These are phyloP conservation scores for Rutstroemia sp. DNA, from an alignment of 2,329 filamentous ascomycete genomes.

Conservation along the genomic window DNA sequence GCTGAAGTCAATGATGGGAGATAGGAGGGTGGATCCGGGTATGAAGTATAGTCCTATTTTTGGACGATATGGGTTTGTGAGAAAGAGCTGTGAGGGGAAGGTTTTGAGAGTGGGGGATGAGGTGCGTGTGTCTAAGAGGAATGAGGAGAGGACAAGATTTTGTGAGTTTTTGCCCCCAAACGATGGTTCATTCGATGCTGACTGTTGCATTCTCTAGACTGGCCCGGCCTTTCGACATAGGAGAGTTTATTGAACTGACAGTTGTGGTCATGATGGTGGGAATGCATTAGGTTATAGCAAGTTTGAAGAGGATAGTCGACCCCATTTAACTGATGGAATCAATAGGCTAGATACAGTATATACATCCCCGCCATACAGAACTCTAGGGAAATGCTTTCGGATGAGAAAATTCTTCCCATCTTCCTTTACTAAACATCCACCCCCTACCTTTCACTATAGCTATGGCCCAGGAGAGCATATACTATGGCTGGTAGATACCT, in stretches of 20 bases:
- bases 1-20: conserved; percentile 62
- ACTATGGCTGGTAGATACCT: no score
- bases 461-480: no score
- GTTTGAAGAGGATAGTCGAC: not conserved
- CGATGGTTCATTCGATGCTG: not conserved
- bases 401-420: no score
- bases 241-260: not conserved
- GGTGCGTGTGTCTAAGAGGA: conserved; percentile 37
- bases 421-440: no score
- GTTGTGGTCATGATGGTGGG: not conserved
- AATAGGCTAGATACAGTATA: no score
- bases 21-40: conserved; percentile 64
- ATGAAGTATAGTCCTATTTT: conserved; percentile 63
- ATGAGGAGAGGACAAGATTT: conserved; percentile 38
- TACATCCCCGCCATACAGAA: no score
- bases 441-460: no score
- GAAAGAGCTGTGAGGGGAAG: conserved; percentile 22
- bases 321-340: no score
- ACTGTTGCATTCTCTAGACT: conserved; percentile 18
- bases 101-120: conserved; percentile 40
- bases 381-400: no score
- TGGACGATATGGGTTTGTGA: conserved; percentile 63
- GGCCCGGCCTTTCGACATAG: conserved; percentile 26
- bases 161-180: conserved; percentile 32
- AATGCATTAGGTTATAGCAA: not conserved